phyloP scores from a whole-genome alignment of 176 grass and related monocot genomes.

The Musa acuminata region DNA sequence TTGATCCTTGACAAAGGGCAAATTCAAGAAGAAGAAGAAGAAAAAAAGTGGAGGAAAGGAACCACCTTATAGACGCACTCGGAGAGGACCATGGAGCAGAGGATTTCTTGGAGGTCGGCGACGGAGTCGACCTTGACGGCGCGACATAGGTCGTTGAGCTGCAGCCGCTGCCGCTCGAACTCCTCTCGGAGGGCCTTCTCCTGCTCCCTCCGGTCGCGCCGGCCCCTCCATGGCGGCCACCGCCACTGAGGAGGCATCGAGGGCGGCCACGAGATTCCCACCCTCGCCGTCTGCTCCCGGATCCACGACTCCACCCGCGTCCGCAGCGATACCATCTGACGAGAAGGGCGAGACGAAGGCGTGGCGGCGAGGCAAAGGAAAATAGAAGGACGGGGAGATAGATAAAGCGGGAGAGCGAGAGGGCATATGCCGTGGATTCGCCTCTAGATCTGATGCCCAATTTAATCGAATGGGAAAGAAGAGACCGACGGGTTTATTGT shows the following conservation, averaged over 20 bases:
- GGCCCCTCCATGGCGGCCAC: constrained; percentile 34
- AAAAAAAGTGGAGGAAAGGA: background rate
- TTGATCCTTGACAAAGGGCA: background rate
- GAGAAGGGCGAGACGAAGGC: background rate
- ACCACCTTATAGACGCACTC: constrained; percentile 93
- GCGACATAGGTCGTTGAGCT: constrained; percentile 59
- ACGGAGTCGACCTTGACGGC: constrained; percentile 66
- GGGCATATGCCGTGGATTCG: constrained; percentile 9
- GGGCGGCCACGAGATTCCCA: constrained; percentile 35
- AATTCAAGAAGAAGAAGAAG: background rate
- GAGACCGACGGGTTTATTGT: background rate
- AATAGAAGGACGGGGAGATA: background rate
- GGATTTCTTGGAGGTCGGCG: constrained; percentile 75
- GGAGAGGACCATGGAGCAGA: constrained; percentile 81
- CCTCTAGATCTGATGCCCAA: background rate
- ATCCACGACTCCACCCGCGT: constrained; percentile 67
- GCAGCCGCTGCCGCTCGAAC: constrained; percentile 35
- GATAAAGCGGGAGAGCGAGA: background rate
- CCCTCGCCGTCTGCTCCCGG: constrained; percentile 42
- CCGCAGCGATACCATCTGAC: constrained; percentile 13
- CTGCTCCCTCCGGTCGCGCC: constrained; percentile 30
- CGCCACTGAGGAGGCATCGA: constrained; percentile 37
- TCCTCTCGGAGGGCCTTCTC: constrained; percentile 59
- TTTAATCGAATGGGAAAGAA: background rate
- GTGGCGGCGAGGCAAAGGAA: background rate